Percentiles rank a stretch among this genome's conserved stretches.
Evolutionary conservation across 805 yeast species (phyloP).

Genomic region (Candida khao-thaluensis): DNA sequence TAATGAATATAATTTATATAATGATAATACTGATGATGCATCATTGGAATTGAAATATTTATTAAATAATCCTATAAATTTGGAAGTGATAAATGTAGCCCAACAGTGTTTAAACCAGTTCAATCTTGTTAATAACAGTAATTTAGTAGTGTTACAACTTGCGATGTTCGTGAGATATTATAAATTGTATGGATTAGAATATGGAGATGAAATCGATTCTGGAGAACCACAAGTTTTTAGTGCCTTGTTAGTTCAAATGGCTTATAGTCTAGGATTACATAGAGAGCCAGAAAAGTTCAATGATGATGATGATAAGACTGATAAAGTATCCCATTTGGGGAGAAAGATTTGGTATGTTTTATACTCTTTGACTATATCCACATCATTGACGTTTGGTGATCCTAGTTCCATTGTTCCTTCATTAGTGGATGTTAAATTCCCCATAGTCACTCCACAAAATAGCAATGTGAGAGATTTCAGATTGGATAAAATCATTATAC

Average conservation of each 20-base stretch:
- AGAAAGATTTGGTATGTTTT: conserved; percentile 27
- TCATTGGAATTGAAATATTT: conserved; percentile 24
- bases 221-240: conserved; percentile 55
- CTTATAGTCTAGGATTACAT: conserved; percentile 37
- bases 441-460: conserved; percentile 17
- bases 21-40: conserved; percentile 12
- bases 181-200: conserved; percentile 48
- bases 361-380: conserved; percentile 14
- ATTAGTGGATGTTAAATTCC: conserved; percentile 17
- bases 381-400: conserved; percentile 19
- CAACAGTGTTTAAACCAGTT: conserved; percentile 37
- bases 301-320: neutral
- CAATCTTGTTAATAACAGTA: conserved; percentile 19
- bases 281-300: conserved; percentile 33
- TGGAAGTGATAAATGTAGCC: conserved; percentile 34
- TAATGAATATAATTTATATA: conserved; percentile 8
- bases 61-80: conserved; percentile 29
- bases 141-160: conserved; percentile 54
- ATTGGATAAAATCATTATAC: conserved; percentile 15
- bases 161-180: conserved; percentile 51
- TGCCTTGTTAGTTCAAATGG: conserved; percentile 41
- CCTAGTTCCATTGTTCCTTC: conserved; percentile 13
- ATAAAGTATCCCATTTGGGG: conserved; percentile 14
- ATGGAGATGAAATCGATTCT: conserved; percentile 57
- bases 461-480: conserved; percentile 16